These are phyloP conservation scores for Lophiotrema nucula DNA, from an alignment of 495 filamentous ascomycete species.

Conservation along the genomic window DNA sequence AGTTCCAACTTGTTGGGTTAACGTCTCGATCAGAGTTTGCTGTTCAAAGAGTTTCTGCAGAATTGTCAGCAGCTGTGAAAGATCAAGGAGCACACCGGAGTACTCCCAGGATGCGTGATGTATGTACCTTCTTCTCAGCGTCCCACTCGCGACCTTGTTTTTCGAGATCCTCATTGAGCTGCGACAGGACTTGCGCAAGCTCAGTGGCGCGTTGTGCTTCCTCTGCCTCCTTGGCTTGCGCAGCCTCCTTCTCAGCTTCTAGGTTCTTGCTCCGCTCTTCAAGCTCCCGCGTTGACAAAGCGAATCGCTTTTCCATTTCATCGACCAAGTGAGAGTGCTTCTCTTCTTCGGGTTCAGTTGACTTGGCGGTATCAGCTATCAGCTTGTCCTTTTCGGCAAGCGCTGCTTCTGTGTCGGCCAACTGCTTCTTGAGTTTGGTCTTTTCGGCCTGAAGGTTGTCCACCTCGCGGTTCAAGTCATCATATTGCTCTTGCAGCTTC, in stretches of 20 bases:
- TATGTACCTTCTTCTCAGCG: no score
- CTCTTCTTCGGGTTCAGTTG: neutral
- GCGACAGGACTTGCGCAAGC: conserved; percentile 25
- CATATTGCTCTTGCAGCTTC: conserved; percentile 22
- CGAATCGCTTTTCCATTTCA: conserved; percentile 27
- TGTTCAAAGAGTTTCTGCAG: conserved; percentile 25
- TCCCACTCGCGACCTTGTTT: conserved; percentile 26
- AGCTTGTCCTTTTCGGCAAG: conserved; percentile 22
- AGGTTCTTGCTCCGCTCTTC: conserved; percentile 21
- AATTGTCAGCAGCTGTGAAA: no score
- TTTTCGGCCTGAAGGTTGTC: conserved; percentile 25
- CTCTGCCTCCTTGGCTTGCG: conserved; percentile 29
- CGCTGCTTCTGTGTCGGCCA: conserved; percentile 23
- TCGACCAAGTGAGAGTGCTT: conserved; percentile 13
- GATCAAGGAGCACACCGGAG: no score
- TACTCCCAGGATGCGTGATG: no score
- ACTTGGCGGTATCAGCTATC: conserved; percentile 6
- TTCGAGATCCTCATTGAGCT: conserved; percentile 28
- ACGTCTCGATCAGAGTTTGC: conserved; percentile 11
- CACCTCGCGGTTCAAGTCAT: conserved; percentile 18
- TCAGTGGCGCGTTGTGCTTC: conserved; percentile 27
- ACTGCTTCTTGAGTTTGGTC: conserved; percentile 22
- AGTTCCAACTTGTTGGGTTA: conserved; percentile 3
- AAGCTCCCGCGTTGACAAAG: conserved; percentile 16
- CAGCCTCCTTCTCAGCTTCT: conserved; percentile 23